Evolutionary conservation across 305 asterid genomes (phyloP), one percentile per base, ranked within the genome.

Genomic region (Fraxinus xanthoxyloides): DNA sequence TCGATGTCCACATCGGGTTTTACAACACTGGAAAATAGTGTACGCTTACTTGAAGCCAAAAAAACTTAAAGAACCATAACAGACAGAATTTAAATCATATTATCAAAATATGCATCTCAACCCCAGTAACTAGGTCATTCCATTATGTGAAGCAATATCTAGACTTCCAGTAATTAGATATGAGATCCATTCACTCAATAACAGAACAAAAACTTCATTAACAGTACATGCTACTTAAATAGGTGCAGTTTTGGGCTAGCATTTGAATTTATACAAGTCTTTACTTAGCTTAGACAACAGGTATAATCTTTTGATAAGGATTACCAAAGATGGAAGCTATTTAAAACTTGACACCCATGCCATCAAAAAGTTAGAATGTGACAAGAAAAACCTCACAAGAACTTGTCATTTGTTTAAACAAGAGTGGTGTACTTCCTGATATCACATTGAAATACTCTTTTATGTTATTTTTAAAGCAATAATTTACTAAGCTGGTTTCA

Each of bases 101-200:
- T 72, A 67, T 54, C 75, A 72, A n/a, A 77, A 72, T 35, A 23
- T 48, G 86, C 75, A 79, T 82, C 36, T 28, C 76, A 77, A 38
- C n/a, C 73, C 19, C 72, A 72, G 72, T 72, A 36, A 30, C 73
- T 35, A 28, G 40, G 63, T 70, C 28, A 77, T 77, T 72, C n/a
- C 59, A 77, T 34, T 13, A 67, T 28, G 77, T 72, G 46, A 40
- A 32, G 34, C 69, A 65, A 56, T 72, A 36, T 24, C 28, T 54
- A 72, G 35, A 80, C 36, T 48, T 7, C 51, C 36, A 26, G 48
- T 70, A 59, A 28, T 12, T 6, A 61, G 75, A 69, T 72, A 15
- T 75, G 34, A 75, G 74, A 65, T 67, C 72, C 59, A 75, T 78
- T 32, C 40, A 43, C 65, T 54, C 13, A 54, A n/a, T 40, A 30